Evolutionary conservation across 495 filamentous ascomycete genomes (phyloP).

Genomic region (Mycothermus thermophilus): DNA sequence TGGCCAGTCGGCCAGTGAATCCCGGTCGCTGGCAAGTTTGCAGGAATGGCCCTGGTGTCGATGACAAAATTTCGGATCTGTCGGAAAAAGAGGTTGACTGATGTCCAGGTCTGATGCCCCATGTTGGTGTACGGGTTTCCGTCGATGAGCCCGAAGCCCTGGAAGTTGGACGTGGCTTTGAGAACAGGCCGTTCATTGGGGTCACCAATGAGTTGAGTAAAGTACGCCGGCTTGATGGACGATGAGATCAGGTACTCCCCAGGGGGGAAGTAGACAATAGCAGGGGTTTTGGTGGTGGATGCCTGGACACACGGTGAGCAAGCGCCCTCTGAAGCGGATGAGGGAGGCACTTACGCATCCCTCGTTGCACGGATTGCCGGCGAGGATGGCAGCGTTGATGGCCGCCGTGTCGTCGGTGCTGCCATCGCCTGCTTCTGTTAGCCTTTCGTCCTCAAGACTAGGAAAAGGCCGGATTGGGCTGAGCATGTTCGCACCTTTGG

Average conservation of each 20-base stretch:
- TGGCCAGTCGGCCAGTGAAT: slow-evolving; percentile 75
- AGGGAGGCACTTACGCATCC: slow-evolving; percentile 37
- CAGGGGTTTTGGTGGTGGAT: slow-evolving; percentile 62
- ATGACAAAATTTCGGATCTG: slow-evolving; percentile 67
- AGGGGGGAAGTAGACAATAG: slow-evolving; percentile 64
- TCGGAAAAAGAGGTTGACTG: slow-evolving; percentile 65
- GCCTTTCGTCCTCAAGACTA: neutral
- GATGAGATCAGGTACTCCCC: slow-evolving; percentile 59
- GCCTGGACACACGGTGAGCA: slow-evolving; percentile 11
- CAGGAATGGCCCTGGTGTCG: slow-evolving; percentile 51
- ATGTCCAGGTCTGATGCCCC: slow-evolving; percentile 34
- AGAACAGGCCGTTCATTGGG: slow-evolving; percentile 29
- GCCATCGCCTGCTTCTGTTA: slow-evolving; percentile 23
- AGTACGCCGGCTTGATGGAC: slow-evolving; percentile 51
- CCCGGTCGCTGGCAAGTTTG: slow-evolving; percentile 39
- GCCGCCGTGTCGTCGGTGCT: slow-evolving; percentile 69
- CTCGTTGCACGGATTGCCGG: slow-evolving; percentile 62
- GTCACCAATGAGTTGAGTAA: slow-evolving; percentile 47
- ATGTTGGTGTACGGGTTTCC: slow-evolving; percentile 50
- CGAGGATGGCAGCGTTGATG: slow-evolving; percentile 68
- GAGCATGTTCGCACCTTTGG: slow-evolving; percentile 43
- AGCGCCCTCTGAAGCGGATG: neutral
- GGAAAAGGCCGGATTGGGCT: too few species aligned
- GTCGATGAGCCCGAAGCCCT: slow-evolving; percentile 53
- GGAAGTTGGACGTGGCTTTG: slow-evolving; percentile 50